Conservation (phyloP, 257 asterid species). For the Solanum piurae region DNA sequence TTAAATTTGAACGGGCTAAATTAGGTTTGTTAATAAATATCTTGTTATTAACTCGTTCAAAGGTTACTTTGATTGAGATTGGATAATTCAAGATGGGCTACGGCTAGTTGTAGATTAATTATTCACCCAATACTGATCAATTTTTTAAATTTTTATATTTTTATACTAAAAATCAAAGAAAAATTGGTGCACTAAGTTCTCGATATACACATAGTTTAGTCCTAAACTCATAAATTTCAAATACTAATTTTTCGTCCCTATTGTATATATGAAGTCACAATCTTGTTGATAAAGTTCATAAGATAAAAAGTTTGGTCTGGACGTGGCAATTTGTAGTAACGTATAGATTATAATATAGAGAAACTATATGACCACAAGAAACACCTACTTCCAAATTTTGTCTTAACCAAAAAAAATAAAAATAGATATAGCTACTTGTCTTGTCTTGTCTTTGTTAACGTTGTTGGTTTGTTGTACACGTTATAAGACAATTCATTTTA, state of each 20-base stretch:
- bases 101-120: not conserved
- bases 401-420: not conserved
- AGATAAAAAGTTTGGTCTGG: not conserved
- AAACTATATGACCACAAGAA: not conserved
- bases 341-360: not conserved
- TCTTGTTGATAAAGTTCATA: not conserved
- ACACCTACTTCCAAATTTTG: not conserved
- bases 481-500: not conserved
- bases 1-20: too few species aligned
- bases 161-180: too few species aligned
- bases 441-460: not conserved
- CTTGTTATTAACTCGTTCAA: not conserved
- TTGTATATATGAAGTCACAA: not conserved
- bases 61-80: not conserved
- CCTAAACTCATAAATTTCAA: not conserved
- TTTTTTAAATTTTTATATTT: too few species aligned
- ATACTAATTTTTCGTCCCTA: not conserved
- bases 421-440: not conserved
- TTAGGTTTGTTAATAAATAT: too few species aligned
- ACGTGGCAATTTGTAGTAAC: not conserved
- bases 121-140: not conserved
- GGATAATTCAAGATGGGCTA: not conserved
- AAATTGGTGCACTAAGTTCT: too few species aligned
- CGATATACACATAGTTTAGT: too few species aligned
- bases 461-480: not conserved